Evolutionary conservation across 2,329 filamentous ascomycete genomes (phyloP), one percentile per base, ranked within the genome.

Genomic region (Teratosphaeria nubilosa): DNA sequence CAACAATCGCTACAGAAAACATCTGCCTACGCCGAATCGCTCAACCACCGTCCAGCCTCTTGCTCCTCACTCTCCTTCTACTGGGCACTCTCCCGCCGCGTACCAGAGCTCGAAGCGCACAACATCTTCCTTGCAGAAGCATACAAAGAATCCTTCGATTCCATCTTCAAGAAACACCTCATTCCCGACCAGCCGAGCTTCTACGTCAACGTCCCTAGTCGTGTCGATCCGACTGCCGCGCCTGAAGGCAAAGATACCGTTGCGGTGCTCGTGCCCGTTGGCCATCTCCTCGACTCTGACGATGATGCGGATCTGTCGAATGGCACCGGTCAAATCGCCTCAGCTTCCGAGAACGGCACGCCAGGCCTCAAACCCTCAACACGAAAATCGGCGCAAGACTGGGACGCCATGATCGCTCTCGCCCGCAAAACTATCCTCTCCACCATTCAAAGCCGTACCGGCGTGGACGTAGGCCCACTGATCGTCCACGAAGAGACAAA

Each of bases 21-120:
- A 5, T 48, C 41, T 16, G 41, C 41, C 5, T 77, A 78, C 37
- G 67, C 72, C 1, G 74, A 75, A 55, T 74, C 73, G 3, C 72
- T 82, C 32, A 68, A 71, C 57, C 77, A 78, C 59, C 75, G 80
- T 5, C 75, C 80, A 13, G 80, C 83, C 1, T 88, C 85, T 0
- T 90, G 86, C 73, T 87, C 83, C 62, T 86, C 84, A 59, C 87
- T 90, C 63, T 88, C 85, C 5, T 90, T 90, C 73, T 90, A 89
- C 76, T 91, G 86, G 86, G 81, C 82, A 2, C 77, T 89, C 22
- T 77, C 82, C 59, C 75, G 77, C 55, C 77, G 79, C 55, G 74
- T 90, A 1, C 81, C 82, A 0, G 80, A 87, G 69, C 78, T 91
- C 2, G 76, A 79, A 20, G 82, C 84, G 0, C 87, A 91, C 73